Conservation (phyloP, 2,329 filamentous ascomycete genomes). For the Colletotrichum sp. region DNA sequence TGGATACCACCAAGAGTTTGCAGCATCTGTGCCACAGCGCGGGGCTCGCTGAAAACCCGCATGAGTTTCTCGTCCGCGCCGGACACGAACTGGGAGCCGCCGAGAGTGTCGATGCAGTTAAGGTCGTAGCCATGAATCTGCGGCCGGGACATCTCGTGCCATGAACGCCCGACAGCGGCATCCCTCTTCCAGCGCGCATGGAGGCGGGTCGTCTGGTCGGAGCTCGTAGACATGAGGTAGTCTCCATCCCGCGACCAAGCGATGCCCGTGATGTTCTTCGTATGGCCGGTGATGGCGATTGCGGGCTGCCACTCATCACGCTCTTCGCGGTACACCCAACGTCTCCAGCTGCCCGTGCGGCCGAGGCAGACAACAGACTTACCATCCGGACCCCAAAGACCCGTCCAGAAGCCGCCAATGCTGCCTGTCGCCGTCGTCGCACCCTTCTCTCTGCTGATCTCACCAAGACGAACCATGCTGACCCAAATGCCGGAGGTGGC, state of each 20-base stretch:
- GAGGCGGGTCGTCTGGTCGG: conserved; percentile 91
- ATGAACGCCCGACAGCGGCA: conserved; percentile 55
- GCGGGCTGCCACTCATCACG: conserved; percentile 77
- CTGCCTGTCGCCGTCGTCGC: conserved; percentile 96
- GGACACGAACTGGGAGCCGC: conserved; percentile 80
- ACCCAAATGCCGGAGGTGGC: conserved; percentile 87
- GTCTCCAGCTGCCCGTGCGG: conserved; percentile 90
- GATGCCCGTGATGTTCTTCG: conserved; percentile 79
- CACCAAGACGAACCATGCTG: conserved; percentile 82
- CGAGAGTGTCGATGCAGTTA: conserved; percentile 86
- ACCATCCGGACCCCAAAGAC: conserved; percentile 85
- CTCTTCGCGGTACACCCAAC: conserved; percentile 72
- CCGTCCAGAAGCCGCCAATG: conserved; percentile 95
- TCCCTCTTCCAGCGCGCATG: conserved; percentile 77
- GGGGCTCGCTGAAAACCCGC: conserved; percentile 90
- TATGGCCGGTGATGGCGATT: conserved; percentile 83
- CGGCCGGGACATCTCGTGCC: conserved; percentile 95
- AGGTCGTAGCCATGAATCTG: conserved; percentile 99
- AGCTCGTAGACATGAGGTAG: conserved; percentile 87
- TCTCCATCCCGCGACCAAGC: conserved; percentile 83
- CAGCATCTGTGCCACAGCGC: conserved; percentile 79
- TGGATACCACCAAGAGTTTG: conserved; percentile 69
- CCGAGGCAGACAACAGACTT: conserved; percentile 80
- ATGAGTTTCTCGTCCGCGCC: conserved; percentile 98
- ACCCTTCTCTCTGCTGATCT: conserved; percentile 93